Percentiles rank a stretch among this genome's conserved stretches.
These are phyloP conservation scores for Plasmodium vivax DNA, from an alignment of 169 alveolate genomes.

Conservation along the genomic window DNA sequence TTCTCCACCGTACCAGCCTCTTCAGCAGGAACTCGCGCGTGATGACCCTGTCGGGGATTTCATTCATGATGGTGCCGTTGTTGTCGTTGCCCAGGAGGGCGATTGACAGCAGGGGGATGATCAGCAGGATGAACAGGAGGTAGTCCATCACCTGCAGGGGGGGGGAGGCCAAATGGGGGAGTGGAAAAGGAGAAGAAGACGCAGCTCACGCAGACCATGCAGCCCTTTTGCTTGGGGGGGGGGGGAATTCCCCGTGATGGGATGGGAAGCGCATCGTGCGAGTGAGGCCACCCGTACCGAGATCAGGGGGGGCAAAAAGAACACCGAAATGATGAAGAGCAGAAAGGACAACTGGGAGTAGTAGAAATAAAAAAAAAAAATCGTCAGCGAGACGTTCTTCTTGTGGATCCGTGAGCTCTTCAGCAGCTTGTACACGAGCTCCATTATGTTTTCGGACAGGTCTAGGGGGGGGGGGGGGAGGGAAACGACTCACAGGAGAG, in stretches of 20 bases:
- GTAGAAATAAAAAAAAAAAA: slow-evolving; percentile 48
- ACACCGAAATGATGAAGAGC: slow-evolving; percentile 1
- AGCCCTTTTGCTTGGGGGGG: background rate
- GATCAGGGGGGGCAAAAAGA: slow-evolving; percentile 54
- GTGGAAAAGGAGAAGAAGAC: background rate
- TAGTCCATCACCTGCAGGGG: slow-evolving; percentile 22
- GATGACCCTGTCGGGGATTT: slow-evolving; percentile 50
- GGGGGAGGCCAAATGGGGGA: background rate
- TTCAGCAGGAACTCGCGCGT: slow-evolving; percentile 31
- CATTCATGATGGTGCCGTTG: slow-evolving; percentile 56
- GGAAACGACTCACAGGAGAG: background rate
- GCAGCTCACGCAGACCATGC: too few relatives aligned
- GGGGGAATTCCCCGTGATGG: background rate
- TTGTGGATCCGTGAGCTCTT: slow-evolving; percentile 61
- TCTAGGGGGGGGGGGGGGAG: background rate
- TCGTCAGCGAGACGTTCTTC: slow-evolving; percentile 38
- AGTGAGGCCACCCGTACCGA: slow-evolving; percentile 1
- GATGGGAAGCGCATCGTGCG: background rate
- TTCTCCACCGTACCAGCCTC: slow-evolving; percentile 4
- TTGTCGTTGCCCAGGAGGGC: slow-evolving; percentile 30
- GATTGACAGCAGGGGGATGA: slow-evolving; percentile 37
- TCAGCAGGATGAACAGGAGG: slow-evolving; percentile 17
- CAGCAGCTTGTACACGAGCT: slow-evolving; percentile 46
- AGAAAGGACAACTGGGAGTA: slow-evolving; percentile 45
- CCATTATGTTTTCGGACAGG: slow-evolving; percentile 45